Base-by-base conservation (phyloP, 2,329 filamentous ascomycete species). In the Beauveria medogensis region DNA sequence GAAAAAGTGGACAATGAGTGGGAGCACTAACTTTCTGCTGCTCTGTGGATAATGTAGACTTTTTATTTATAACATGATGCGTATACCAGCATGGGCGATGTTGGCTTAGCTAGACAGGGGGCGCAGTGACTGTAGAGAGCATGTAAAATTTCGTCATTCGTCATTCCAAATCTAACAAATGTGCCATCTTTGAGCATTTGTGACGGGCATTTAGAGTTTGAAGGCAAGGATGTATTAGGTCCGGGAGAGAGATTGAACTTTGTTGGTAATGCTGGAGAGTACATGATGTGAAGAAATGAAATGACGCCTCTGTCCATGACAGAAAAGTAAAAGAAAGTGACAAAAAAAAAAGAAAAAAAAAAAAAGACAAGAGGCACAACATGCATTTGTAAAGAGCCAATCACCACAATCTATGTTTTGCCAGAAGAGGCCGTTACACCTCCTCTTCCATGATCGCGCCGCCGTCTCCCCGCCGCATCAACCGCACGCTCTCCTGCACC, bases 1-100 rank as follows among this genome's bases (percentile, higher is more conserved):
- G 91, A 96, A 78, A 80, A 82, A 69, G 87, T 97, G 47, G 92
- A 97, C 74, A 80, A 75, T 52, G 90, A 96, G 76, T 96, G 94
- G 81, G 78, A 77, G 50, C 73, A 70, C 20, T 61, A 56, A 30
- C 1, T 22, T 6, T 12, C 1, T 12, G 34, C 34, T 37, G 34
- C 12, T 37, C 3, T 52, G 43, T 18, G 18, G 16, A 7, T 1
- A 3, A 24, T 18, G 16, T 28, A 37, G n/a, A 18, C 5, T 12
- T 37, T 14, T 16, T 37, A 14, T 8, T 37, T 24, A 24, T 37
- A 3, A 37, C 5, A 5, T 37, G 34, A 37, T 37, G 12, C 34
- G 34, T 61, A 56, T 51, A 61, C 34, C 34, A 56, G 24, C 30
- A 24, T 26, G 28, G 46, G 30, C 6, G 10, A 48, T 40, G 10